These are phyloP conservation scores for Globisporangium paddicum DNA, from an alignment of 352 stramenopile genomes.

Conservation along the genomic window DNA sequence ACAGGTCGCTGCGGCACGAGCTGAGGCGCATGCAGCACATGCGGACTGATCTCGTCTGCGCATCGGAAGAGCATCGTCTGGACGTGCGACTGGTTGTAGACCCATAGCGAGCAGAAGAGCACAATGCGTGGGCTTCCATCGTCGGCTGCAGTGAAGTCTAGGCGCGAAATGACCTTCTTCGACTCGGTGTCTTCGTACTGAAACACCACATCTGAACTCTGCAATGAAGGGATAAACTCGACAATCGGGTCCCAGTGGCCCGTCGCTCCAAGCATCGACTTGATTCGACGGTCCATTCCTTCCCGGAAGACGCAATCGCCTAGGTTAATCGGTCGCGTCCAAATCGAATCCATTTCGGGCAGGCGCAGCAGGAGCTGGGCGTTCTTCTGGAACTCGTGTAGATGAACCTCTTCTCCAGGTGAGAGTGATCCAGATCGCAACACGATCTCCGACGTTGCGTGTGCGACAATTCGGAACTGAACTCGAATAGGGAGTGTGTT, in stretches of 20 bases:
- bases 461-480: constrained; percentile 68
- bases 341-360: constrained; percentile 85
- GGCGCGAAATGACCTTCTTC: constrained; percentile 61
- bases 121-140: constrained; percentile 82
- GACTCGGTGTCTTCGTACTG: constrained; percentile 62
- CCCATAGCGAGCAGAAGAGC: constrained; percentile 79
- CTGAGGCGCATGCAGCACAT: constrained; percentile 51
- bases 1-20: constrained; percentile 60
- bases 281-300: constrained; percentile 60
- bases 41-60: constrained; percentile 42
- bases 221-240: constrained; percentile 62
- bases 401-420: constrained; percentile 75
- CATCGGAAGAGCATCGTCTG: constrained; percentile 73
- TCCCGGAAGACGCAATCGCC: constrained; percentile 83
- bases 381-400: constrained; percentile 82
- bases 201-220: constrained; percentile 47
- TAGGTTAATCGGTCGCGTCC: constrained; percentile 61
- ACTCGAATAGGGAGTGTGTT: constrained; percentile 86
- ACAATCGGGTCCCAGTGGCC: constrained; percentile 58
- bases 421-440: constrained; percentile 68
- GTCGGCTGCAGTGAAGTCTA: constrained; percentile 82
- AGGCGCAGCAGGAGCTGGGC: constrained; percentile 65
- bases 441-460: constrained; percentile 20
- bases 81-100: constrained; percentile 90
- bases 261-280: constrained; percentile 51